phyloP scores from a whole-genome alignment of 176 grass and related monocot species.

The Canna indica region DNA sequence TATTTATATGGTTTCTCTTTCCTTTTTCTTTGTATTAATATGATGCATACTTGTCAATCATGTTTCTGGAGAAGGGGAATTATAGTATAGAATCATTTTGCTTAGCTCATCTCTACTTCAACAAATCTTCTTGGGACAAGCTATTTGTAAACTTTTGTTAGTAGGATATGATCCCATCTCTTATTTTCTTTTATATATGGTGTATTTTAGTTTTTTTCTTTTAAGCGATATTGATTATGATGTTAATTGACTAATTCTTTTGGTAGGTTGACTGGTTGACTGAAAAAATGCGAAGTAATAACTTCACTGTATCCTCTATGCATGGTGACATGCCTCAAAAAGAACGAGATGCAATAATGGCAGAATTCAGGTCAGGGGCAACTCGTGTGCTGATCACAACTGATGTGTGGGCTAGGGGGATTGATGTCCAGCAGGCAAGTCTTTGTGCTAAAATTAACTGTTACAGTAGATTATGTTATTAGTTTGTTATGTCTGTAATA shows the following conservation, averaged over 20 bases:
- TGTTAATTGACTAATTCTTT: constrained; percentile 7
- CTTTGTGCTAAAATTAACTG: background rate
- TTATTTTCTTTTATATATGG: background rate
- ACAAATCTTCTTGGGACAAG: background rate
- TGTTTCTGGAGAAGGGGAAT: background rate
- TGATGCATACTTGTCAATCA: background rate
- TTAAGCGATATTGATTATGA: background rate
- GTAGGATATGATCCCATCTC: background rate
- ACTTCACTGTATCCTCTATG: constrained; percentile 92
- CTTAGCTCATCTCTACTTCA: background rate
- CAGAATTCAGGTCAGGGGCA: constrained; percentile 54
- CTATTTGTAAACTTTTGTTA: background rate
- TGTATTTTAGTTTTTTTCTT: background rate
- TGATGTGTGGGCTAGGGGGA: constrained; percentile 80
- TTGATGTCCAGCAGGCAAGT: constrained; percentile 91
- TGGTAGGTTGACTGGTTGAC: constrained; percentile 87
- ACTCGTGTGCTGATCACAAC: constrained; percentile 88
- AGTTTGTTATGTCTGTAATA: background rate
- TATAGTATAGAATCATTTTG: background rate
- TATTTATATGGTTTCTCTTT: background rate
- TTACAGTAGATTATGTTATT: background rate
- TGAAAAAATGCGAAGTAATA: constrained; percentile 93
- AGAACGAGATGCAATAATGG: constrained; percentile 93
- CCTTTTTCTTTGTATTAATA: background rate
- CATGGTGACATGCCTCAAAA: constrained; percentile 95